Conservation (phyloP, 768 basidiomycete species). For the Lyophyllum semitale region DNA sequence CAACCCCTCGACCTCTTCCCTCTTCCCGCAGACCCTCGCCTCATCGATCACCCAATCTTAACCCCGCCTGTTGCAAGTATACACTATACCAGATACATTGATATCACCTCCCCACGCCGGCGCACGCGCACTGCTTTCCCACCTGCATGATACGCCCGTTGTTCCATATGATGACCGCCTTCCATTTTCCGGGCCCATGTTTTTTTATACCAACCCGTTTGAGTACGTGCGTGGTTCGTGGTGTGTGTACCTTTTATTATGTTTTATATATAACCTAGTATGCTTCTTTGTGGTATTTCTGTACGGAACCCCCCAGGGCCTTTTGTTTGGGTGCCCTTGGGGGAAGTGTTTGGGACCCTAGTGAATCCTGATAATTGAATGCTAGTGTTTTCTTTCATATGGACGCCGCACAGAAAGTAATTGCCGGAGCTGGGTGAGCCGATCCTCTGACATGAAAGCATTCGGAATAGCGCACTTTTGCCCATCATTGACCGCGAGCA, state of each 20-base stretch:
- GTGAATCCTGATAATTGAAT: constrained; percentile 3
- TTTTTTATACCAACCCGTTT: constrained; percentile 6
- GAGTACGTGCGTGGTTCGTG: constrained; percentile 13
- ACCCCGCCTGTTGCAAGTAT: constrained; percentile 11
- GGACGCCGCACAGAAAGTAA: neutral
- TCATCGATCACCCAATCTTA: neutral
- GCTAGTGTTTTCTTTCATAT: neutral
- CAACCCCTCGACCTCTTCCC: neutral
- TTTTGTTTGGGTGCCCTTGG: constrained; percentile 5
- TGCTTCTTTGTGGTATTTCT: neutral
- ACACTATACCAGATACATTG: constrained; percentile 17
- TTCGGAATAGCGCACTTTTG: neutral
- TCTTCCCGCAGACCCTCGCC: neutral
- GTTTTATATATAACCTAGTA: neutral
- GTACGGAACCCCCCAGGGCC: constrained; percentile 3
- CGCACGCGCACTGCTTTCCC: constrained; percentile 7
- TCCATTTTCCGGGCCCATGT: constrained; percentile 3
- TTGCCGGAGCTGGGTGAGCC: neutral
- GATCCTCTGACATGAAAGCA: neutral
- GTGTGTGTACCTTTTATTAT: constrained; percentile 1
- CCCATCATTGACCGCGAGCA: neutral
- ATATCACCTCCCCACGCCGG: constrained; percentile 6
- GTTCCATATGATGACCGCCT: neutral
- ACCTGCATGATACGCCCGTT: constrained; percentile 2
- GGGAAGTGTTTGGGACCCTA: constrained; percentile 1